Evolutionary conservation across 148 eudicot genomes (phyloP).

Genomic region (Rhododendron molle): DNA sequence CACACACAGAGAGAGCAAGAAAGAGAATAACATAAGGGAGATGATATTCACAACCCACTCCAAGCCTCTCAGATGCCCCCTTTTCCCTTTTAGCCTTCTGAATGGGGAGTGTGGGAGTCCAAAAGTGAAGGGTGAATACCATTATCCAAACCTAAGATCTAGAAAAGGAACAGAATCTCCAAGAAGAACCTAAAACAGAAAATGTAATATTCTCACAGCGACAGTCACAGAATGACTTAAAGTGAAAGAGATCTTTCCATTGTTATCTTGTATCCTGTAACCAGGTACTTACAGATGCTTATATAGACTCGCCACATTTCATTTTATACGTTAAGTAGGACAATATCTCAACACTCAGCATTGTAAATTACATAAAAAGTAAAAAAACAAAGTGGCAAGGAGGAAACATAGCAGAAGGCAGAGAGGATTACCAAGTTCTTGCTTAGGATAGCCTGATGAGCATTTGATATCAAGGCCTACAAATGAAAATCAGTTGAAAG

Average conservation of each 20-base stretch:
- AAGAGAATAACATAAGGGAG: neutral
- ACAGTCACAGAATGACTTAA: neutral
- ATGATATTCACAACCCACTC: neutral
- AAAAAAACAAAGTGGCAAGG: neutral
- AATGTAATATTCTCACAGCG: neutral
- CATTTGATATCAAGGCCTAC: slow-evolving; percentile 70
- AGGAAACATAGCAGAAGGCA: slow-evolving; percentile 8
- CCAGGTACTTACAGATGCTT: neutral
- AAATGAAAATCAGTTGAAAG: neutral
- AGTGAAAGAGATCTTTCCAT: neutral
- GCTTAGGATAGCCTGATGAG: slow-evolving; percentile 76
- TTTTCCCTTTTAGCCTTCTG: neutral
- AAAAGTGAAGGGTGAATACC: neutral
- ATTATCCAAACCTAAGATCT: neutral
- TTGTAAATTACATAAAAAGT: neutral
- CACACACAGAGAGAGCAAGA: no score
- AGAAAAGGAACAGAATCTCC: neutral
- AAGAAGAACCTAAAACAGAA: neutral
- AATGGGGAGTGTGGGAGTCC: neutral
- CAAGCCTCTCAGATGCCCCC: neutral
- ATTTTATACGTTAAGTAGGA: neutral
- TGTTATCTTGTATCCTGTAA: neutral
- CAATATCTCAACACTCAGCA: neutral
- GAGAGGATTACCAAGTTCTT: slow-evolving; percentile 61
- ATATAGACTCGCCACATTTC: neutral